Evolutionary conservation across 257 asterid species (phyloP).

Genomic region (Galeopsis tetrahit): DNA sequence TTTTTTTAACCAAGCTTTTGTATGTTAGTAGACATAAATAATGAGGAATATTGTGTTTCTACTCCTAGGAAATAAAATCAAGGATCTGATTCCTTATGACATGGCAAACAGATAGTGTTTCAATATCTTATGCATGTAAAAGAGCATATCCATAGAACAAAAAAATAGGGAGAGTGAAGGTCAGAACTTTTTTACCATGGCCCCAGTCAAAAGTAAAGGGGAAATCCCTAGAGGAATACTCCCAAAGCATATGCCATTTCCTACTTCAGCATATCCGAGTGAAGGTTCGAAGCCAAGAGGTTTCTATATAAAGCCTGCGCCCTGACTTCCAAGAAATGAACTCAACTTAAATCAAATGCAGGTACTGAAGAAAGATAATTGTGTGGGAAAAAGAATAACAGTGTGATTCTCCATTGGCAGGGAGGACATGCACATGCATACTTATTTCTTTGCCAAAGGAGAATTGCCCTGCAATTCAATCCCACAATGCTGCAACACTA

Average conservation of each 20-base stretch:
- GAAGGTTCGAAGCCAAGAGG: constrained; percentile 38
- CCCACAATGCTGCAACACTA: constrained; percentile 45
- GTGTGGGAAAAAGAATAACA: constrained; percentile 54
- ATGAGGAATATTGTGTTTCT: constrained; percentile 33
- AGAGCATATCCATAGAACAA: constrained; percentile 54
- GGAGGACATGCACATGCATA: constrained; percentile 52
- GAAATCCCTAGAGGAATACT: constrained; percentile 39
- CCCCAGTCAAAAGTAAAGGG: constrained; percentile 43
- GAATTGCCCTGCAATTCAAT: constrained; percentile 77
- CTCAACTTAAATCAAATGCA: constrained; percentile 15
- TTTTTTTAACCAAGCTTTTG: constrained; percentile 4
- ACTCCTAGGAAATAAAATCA: constrained; percentile 34
- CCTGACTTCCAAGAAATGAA: constrained; percentile 22
- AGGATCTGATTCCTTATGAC: constrained; percentile 43
- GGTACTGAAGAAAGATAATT: constrained; percentile 24
- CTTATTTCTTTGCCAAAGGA: constrained; percentile 69
- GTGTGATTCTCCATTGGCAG: constrained; percentile 58
- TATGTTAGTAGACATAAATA: constrained; percentile 25
- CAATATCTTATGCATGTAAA: constrained; percentile 32
- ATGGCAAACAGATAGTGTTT: constrained; percentile 26
- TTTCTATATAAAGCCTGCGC: constrained; percentile 35
- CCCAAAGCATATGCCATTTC: constrained; percentile 51
- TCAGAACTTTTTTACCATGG: constrained; percentile 41
- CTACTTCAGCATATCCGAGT: constrained; percentile 55
- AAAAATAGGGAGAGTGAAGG: constrained; percentile 35